Base-by-base conservation (phyloP, 805 yeast species). In the Clavispora asparagi region DNA sequence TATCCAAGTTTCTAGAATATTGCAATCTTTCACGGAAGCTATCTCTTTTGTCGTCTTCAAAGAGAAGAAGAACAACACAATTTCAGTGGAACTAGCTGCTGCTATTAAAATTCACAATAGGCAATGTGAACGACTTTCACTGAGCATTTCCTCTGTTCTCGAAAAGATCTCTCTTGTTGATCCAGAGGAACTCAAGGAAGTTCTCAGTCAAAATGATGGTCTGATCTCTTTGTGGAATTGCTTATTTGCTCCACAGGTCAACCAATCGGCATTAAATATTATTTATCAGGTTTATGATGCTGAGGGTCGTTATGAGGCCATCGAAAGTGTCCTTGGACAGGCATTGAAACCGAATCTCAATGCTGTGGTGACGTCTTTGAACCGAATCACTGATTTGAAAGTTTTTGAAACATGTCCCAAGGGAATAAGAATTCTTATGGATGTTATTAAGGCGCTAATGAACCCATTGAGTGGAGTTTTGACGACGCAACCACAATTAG, bases 201-300 rank as follows among this genome's bases (percentile, higher is more conserved):
- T 68, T 1, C 57, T 69, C 19, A 36, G 41, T 1, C 56, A 63
- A n/a, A 45, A 44, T 0, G 61, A 64, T 2, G 74, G 81, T 5
- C 68, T 84, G 41, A 59, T 62, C n/a, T 85, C 91, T 0, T 74
- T 86, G 46, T 85, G 95, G 87, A 75, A 89, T 1, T 81, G 87
- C 58, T 67, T 87, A 2, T 79, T 88, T 45, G 80, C 91, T 0
- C 80, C 90, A 0, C 71, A 77, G 14, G 63, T 84, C 4, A 84
- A 82, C 48, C 89, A 87, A 58, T 74, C 83, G 1, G 85, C 91
- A 1, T 74, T 86, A 6, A 84, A 84, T 50, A 72, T 88, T 17
- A 61, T 90, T 3, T 84, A 85, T 56, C 92, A 87, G 53, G 79
- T 87, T 0, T 85, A 79, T 61, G 95, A 89, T 61, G 82, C 80